Evolutionary conservation across 192 early-diverging fungal species (phyloP).

Genomic region (Backusella tarrabulga): DNA sequence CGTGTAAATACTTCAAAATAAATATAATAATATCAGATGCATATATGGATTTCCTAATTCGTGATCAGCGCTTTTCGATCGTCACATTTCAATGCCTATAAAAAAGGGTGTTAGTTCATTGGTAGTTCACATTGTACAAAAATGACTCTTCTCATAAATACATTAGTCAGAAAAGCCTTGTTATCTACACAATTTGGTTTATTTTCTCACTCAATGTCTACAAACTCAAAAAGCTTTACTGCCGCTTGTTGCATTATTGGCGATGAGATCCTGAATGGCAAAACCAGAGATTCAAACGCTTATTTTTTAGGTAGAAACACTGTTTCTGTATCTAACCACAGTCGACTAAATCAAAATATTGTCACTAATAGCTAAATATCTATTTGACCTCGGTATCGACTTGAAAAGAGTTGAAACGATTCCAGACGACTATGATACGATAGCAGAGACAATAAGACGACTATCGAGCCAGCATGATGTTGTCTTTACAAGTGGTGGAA

Average conservation of each 20-base stretch:
- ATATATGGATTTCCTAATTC: too few relatives aligned
- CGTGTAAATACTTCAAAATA: too few relatives aligned
- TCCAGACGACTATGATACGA: slow-evolving; percentile 48
- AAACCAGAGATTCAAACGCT: slow-evolving; percentile 65
- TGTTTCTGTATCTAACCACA: neutral
- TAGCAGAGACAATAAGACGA: slow-evolving; percentile 41
- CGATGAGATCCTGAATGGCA: slow-evolving; percentile 74
- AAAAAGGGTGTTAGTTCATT: neutral
- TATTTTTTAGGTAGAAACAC: slow-evolving; percentile 40
- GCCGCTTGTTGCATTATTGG: slow-evolving; percentile 65
- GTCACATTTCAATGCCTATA: neutral
- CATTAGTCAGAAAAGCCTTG: neutral
- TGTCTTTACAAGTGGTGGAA: slow-evolving; percentile 76
- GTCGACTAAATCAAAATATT: neutral
- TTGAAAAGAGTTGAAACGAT: slow-evolving; percentile 59
- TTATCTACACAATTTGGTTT: neutral
- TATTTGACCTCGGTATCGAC: slow-evolving; percentile 61
- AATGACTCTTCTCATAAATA: neutral
- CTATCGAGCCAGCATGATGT: slow-evolving; percentile 50
- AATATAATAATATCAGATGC: too few relatives aligned
- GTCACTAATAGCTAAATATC: slow-evolving; percentile 42
- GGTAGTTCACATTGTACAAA: neutral
- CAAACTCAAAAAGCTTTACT: slow-evolving; percentile 13
- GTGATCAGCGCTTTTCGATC: too few relatives aligned
- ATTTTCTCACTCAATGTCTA: neutral